Base-by-base conservation (phyloP, 2,329 filamentous ascomycete genomes). In the Neobulgaria alba region DNA sequence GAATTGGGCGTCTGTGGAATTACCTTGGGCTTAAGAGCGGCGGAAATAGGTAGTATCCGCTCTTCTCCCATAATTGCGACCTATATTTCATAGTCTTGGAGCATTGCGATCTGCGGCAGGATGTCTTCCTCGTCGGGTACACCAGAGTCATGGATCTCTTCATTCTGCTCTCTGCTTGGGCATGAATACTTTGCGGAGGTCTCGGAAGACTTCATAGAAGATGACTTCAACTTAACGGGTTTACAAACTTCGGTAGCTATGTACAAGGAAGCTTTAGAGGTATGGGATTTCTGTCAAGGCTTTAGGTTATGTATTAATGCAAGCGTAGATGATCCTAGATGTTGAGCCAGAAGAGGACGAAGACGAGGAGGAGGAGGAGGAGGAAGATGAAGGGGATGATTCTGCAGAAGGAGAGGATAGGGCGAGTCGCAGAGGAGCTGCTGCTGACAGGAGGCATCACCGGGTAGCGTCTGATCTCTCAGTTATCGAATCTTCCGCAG, bases 131-230 rank as follows among this genome's bases (percentile, higher is more conserved):
- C 57, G 21, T 59, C 57, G 29, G 57, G 53, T 18, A 56, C 55
- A 4, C 57, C 57, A 36, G 92, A 98, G 70, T 94, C 89, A 41
- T 98, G 92, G 92, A 96, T 98, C 68, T 84, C 87, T 49, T 93
- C 89, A 43, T 98, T 95, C 64, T 98, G 92, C 71, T 88, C 86
- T 29, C 72, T 96, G 33, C 76, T 96, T 46, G 92, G 92, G 47
- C 92, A 98, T 63, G 92, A 98, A 65, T 98, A 96, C 68, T 98
- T 98, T 64, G 92, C 92, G 48, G 92, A 98, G 69, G 90, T 98
- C 37, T 92, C 87, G 33, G 92, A 98, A 67, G 92, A 98, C 59
- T 98, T 98, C 57, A 96, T 98, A 60, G 92, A 98, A 64, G 92
- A 98, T 78, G 92, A 98, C 65, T 98, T 98, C 73, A 98, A 98